Evolutionary conservation across 768 basidiomycete genomes (phyloP), one percentile per base, ranked within the genome.

Genomic region (Russula compacta): DNA sequence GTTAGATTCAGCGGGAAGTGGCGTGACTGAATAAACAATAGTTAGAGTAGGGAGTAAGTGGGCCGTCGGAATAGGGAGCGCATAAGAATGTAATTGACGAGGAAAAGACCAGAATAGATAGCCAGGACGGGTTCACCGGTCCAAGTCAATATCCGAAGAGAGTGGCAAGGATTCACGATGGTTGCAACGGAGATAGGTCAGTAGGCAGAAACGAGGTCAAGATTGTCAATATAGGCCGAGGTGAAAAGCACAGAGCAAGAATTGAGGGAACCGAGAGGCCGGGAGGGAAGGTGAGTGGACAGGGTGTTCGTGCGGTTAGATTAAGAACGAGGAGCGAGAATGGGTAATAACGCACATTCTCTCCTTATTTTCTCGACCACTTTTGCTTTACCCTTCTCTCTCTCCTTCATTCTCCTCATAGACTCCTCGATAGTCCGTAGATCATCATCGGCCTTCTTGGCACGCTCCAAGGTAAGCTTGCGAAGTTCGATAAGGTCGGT

Each of bases 371-470:
- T 88, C 59, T 87, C 87, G 47, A 83, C 70, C n/a, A 78, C 80
- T 72, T 79, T 87, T 54, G 80, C 82, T 71, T 89, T 90, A 0
- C 86, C 86, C 74, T 77, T 81, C 72, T 83, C 86, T 71, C 81
- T 84, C 74, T 89, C 89, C 74, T 82, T 87, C 75, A 89, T 79
- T 61, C 82, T 80, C 56, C 82, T 81, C 81, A 88, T 84, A 52
- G 85, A 86, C 73, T 87, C 88, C 64, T 87, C 83, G 67, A 92
- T 83, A 56, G 81, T 78, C 70, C 78, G 81, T 66, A 89, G 74
- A 77, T 92, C 89, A 68, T 86, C 83, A 36, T 80, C 81, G 0
- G 89, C 90, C 76, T 89, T 90, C 77, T 80, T 83, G 43, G 78
- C 81, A 66, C 87, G 79, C 63, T 85, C 84, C 50, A 83, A 67